These are phyloP conservation scores for Euphorbia corollata DNA, from an alignment of 441 rosid species.

Conservation along the genomic window DNA sequence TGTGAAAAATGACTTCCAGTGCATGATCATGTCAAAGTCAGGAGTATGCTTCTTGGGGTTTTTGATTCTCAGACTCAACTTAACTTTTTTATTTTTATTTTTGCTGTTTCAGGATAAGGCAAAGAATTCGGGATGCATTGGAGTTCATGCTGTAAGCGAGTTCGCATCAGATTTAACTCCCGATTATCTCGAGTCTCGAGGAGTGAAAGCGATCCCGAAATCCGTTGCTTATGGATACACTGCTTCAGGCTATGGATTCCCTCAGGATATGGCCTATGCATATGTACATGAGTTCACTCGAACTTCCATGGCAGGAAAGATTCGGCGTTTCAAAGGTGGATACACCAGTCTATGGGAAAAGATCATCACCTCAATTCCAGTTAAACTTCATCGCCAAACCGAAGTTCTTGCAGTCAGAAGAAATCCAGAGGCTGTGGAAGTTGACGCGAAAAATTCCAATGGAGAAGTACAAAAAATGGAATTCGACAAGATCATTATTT, in stretches of 20 bases:
- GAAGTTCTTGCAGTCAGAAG: constrained; percentile 42
- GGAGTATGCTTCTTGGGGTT: too few relatives aligned
- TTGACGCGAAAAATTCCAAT: constrained; percentile 27
- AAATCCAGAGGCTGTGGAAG: constrained; percentile 26
- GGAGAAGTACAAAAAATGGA: constrained; percentile 39
- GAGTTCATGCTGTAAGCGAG: constrained; percentile 59
- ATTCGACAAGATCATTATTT: constrained; percentile 54
- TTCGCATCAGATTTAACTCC: constrained; percentile 54
- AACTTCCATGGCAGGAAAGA: constrained; percentile 76
- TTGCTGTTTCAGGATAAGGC: constrained; percentile 44
- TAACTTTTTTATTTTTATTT: constrained; percentile 3
- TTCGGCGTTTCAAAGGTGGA: constrained; percentile 55
- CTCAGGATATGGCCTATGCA: constrained; percentile 70
- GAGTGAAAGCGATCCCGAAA: constrained; percentile 46
- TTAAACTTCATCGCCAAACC: constrained; percentile 36
- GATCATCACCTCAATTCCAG: constrained; percentile 37
- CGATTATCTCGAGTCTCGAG: constrained; percentile 37
- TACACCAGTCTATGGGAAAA: constrained; percentile 56
- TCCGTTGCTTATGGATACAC: constrained; percentile 68
- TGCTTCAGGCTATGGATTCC: constrained; percentile 68
- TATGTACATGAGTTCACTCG: constrained; percentile 65
- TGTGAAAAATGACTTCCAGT: too few relatives aligned
- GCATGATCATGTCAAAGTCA: too few relatives aligned
- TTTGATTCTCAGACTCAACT: too few relatives aligned
- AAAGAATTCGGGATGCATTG: constrained; percentile 40